phyloP scores from a whole-genome alignment of 2,329 filamentous ascomycete genomes.

The Fusarium annulatum region DNA sequence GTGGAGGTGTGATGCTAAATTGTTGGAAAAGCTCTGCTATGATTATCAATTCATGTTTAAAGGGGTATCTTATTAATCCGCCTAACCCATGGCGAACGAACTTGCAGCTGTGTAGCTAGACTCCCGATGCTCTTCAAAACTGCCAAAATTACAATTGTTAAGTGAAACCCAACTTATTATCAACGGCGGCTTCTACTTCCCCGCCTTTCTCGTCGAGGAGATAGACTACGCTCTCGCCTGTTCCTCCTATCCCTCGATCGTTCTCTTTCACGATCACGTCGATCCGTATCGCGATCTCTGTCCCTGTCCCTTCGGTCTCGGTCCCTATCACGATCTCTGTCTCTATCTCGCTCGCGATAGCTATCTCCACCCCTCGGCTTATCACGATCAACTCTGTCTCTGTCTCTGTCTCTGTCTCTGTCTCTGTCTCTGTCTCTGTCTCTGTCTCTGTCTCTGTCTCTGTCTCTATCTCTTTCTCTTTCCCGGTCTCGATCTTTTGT shows the following conservation, averaged over 20 bases:
- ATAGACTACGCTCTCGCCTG: constrained; percentile 46
- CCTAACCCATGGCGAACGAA: not conserved
- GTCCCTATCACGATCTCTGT: constrained; percentile 46
- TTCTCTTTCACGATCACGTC: constrained; percentile 41
- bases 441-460: constrained; percentile 35
- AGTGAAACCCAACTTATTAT: constrained; percentile 45
- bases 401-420: constrained; percentile 34
- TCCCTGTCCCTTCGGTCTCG: constrained; percentile 51
- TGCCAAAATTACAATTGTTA: not conserved
- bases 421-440: not conserved
- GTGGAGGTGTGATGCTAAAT: not conserved
- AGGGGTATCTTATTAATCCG: constrained; percentile 35
- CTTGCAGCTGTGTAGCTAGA: not conserved
- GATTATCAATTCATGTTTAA: not conserved
- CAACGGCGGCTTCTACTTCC: constrained; percentile 55
- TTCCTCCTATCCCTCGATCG: constrained; percentile 40
- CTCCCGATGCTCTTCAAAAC: not conserved
- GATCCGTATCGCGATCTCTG: constrained; percentile 46
- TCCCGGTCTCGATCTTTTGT: constrained; percentile 47
- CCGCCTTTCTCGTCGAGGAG: constrained; percentile 51
- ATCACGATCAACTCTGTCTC: constrained; percentile 41
- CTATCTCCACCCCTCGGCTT: constrained; percentile 40
- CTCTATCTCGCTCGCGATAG: constrained; percentile 33
- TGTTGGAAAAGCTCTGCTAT: not conserved
- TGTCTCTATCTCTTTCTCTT: constrained; percentile 4